phyloP scores from a whole-genome alignment of 2,329 filamentous ascomycete genomes.

The Trichoderma atrobrunneum region DNA sequence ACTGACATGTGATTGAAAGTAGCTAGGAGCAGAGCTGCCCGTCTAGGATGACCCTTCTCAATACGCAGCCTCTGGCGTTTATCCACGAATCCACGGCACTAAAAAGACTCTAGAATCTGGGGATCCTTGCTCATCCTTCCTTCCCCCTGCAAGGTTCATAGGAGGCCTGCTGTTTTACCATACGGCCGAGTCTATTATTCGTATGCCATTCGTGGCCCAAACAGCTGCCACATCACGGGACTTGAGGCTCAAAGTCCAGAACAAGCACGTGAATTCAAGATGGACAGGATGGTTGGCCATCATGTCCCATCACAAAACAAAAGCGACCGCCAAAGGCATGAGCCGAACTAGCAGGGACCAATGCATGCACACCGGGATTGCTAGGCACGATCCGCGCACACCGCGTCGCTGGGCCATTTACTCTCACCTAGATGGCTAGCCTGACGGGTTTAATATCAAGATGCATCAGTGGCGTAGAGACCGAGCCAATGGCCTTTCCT shows the following conservation, averaged over 20 bases:
- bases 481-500: neutral
- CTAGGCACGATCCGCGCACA: slow-evolving; percentile 11
- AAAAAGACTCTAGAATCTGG: neutral
- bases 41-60: neutral
- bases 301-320: neutral
- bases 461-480: slow-evolving; percentile 6
- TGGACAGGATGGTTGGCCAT: neutral
- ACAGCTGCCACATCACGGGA: neutral
- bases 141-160: neutral
- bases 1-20: neutral
- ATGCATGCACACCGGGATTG: slow-evolving; percentile 12
- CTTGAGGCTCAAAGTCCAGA: neutral
- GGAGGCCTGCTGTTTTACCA: neutral
- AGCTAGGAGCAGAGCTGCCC: neutral
- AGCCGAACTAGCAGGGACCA: slow-evolving; percentile 9
- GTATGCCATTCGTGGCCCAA: neutral
- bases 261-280: neutral
- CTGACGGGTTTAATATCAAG: slow-evolving; percentile 12
- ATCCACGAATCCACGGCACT: neutral
- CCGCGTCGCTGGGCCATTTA: neutral
- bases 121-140: neutral
- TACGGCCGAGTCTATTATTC: too few species aligned
- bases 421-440: neutral
- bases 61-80: neutral
- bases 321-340: neutral